Evolutionary conservation across 768 basidiomycete species (phyloP).

Genomic region (Pleurotus tuoliensis): DNA sequence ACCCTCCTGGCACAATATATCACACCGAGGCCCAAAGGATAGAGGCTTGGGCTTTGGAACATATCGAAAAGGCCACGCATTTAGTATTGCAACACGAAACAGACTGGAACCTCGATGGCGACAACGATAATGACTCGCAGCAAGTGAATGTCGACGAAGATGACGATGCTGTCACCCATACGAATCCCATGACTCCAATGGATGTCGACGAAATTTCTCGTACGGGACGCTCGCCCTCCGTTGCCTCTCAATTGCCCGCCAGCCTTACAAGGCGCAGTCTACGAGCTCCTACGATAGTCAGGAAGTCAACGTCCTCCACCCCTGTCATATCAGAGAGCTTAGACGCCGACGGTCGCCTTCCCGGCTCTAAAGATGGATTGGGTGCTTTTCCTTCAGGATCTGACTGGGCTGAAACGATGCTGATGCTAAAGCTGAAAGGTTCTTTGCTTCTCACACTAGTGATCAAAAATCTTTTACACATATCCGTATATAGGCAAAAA

Average conservation of each 20-base stretch:
- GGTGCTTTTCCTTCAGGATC: slow-evolving; percentile 69
- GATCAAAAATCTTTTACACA: background rate
- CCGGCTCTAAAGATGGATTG: slow-evolving; percentile 74
- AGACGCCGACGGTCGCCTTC: slow-evolving; percentile 68
- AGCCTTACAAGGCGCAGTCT: slow-evolving; percentile 36
- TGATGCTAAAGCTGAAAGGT: slow-evolving; percentile 77
- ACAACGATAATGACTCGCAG: slow-evolving; percentile 47
- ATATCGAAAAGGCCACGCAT: slow-evolving; percentile 64
- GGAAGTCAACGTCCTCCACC: slow-evolving; percentile 24
- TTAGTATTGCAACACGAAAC: slow-evolving; percentile 81
- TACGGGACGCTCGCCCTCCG: slow-evolving; percentile 42
- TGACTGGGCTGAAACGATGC: slow-evolving; percentile 69
- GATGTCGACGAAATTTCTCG: slow-evolving; percentile 37
- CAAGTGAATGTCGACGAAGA: slow-evolving; percentile 32
- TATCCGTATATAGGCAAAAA: slow-evolving; percentile 50
- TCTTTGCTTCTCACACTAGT: background rate
- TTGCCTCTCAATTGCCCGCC: slow-evolving; percentile 38
- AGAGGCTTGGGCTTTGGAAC: slow-evolving; percentile 67
- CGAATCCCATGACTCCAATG: slow-evolving; percentile 39
- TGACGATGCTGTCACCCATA: slow-evolving; percentile 31
- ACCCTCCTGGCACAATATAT: slow-evolving; percentile 71
- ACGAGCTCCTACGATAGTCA: slow-evolving; percentile 47
- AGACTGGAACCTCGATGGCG: slow-evolving; percentile 81
- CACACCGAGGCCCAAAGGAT: slow-evolving; percentile 70
- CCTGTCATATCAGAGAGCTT: slow-evolving; percentile 40